Evolutionary conservation across 2,329 filamentous ascomycete genomes (phyloP).

Genomic region (Botryotinia globosa): DNA sequence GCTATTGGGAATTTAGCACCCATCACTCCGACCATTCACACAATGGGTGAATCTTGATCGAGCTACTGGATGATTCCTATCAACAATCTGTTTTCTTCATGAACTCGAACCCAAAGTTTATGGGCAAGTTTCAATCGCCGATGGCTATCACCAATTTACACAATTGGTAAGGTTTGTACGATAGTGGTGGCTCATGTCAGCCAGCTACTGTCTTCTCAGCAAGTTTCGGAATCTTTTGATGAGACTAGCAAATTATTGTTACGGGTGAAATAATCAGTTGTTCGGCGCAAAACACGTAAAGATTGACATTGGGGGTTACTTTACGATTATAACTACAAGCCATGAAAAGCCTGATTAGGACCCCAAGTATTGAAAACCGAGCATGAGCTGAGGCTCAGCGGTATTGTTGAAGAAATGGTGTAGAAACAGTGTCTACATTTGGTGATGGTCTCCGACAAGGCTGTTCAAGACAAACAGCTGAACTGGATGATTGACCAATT

Average conservation of each 20-base stretch:
- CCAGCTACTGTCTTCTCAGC: neutral
- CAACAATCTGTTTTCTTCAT: neutral
- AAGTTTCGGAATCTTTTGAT: neutral
- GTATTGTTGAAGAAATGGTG: conserved; percentile 9
- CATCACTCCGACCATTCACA: neutral
- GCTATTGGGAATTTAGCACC: neutral
- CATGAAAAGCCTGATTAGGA: neutral
- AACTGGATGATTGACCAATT: conserved; percentile 1
- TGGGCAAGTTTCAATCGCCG: neutral
- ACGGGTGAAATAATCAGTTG: neutral
- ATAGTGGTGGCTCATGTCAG: neutral
- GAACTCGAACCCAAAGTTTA: neutral
- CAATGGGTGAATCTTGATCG: neutral
- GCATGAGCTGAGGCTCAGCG: conserved; percentile 7
- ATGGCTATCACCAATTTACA: no score
- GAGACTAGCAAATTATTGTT: neutral
- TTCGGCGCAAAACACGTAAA: neutral
- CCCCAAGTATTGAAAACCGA: neutral
- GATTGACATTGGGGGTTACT: neutral
- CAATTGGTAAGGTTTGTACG: conserved; percentile 1
- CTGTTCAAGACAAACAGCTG: conserved; percentile 4
- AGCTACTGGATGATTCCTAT: neutral
- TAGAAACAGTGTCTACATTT: conserved; percentile 1
- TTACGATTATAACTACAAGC: neutral
- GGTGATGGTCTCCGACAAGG: neutral